A percentile compares a stretch with the other conserved stretches of the same genome.
Conservation (phyloP, 129 eudicot species). For the Oenanthe sinensis region DNA sequence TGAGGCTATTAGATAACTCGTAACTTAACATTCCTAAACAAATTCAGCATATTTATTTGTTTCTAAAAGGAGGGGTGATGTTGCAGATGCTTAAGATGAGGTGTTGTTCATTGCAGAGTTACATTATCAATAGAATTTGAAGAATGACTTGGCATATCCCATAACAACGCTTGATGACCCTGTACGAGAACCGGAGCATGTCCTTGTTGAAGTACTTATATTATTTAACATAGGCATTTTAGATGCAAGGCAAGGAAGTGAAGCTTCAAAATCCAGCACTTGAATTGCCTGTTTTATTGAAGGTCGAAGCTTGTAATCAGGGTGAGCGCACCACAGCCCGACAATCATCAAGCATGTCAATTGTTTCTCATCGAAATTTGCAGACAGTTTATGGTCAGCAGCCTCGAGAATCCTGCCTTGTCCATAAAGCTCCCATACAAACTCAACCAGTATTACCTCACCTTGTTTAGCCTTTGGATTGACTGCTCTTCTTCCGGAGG, state of each 20-base stretch:
- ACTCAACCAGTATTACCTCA: conserved; percentile 16
- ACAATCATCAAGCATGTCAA: conserved; percentile 30
- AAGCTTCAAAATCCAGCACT: neutral
- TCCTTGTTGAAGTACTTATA: neutral
- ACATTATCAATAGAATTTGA: too few species aligned
- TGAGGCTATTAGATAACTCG: too few species aligned
- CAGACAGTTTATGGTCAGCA: conserved; percentile 22
- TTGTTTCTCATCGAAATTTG: conserved; percentile 23
- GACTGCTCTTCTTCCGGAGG: conserved; percentile 33
- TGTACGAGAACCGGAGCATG: too few species aligned
- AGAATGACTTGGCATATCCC: too few species aligned
- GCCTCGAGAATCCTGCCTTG: conserved; percentile 27
- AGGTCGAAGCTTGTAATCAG: conserved; percentile 12
- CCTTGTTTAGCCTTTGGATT: conserved; percentile 5
- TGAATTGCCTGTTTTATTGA: neutral
- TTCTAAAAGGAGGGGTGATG: too few species aligned
- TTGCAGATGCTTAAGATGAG: too few species aligned
- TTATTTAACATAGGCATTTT: neutral
- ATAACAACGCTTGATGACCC: too few species aligned
- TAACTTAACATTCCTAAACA: too few species aligned
- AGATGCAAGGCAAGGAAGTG: neutral
- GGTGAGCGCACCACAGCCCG: conserved; percentile 57
- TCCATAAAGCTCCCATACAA: conserved; percentile 44
- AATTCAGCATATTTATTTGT: too few species aligned
- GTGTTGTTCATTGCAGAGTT: too few species aligned